Evolutionary conservation across 2,329 filamentous ascomycete species (phyloP).

Genomic region (Nectriaceae sp.): DNA sequence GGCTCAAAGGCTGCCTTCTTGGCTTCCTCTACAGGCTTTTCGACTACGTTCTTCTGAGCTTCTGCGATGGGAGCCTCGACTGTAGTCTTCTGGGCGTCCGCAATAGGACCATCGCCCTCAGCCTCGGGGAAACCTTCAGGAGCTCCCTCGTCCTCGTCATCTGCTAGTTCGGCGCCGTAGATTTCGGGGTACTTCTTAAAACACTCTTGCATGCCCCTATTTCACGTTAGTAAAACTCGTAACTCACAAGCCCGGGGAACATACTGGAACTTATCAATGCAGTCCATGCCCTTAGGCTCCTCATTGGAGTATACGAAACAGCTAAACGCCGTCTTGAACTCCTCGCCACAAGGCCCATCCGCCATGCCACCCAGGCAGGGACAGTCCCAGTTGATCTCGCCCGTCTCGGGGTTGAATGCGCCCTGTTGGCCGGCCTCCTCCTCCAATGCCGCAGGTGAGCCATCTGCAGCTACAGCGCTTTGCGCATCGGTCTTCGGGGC

Average conservation of each 20-base stretch:
- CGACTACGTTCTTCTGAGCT: constrained; percentile 1
- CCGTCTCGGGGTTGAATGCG: constrained; percentile 96
- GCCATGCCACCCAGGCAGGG: constrained; percentile 98
- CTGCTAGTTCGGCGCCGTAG: constrained; percentile 85
- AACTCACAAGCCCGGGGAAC: constrained; percentile 34
- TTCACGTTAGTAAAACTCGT: constrained; percentile 27
- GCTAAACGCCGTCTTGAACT: constrained; percentile 95
- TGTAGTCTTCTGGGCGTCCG: constrained; percentile 12
- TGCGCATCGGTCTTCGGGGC: constrained; percentile 23
- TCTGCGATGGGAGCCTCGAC: constrained; percentile 4
- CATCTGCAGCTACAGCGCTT: constrained; percentile 26
- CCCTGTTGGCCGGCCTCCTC: constrained; percentile 84
- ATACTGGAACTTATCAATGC: constrained; percentile 96
- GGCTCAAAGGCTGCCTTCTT: neutral
- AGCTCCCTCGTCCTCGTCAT: constrained; percentile 60
- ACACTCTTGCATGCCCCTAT: constrained; percentile 94
- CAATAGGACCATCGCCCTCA: constrained; percentile 31
- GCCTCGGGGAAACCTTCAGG: constrained; percentile 22
- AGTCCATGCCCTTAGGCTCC: constrained; percentile 97
- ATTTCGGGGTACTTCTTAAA: constrained; percentile 91
- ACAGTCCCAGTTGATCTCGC: constrained; percentile 99
- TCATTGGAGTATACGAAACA: constrained; percentile 96
- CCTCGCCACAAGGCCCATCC: constrained; percentile 88
- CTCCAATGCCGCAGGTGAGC: constrained; percentile 61
- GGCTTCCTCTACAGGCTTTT: neutral